Percentiles rank a stretch among this genome's conserved stretches.
Evolutionary conservation across 2,329 filamentous ascomycete species (phyloP).

Genomic region (Nothopassalora personata): DNA sequence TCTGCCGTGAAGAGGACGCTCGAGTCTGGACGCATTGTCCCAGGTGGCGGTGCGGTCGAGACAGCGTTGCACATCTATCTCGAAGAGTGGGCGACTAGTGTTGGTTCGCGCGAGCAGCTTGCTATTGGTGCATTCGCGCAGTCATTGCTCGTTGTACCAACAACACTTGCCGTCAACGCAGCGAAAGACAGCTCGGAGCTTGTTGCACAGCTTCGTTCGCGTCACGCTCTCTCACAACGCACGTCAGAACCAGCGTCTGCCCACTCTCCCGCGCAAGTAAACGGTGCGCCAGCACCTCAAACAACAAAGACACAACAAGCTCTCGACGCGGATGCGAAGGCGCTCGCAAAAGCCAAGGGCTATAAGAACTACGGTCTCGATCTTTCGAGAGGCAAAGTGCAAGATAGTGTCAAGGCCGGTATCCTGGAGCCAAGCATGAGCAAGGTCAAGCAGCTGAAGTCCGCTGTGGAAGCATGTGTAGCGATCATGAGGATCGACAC

Average conservation of each 20-base stretch:
- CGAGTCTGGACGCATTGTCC: conserved; percentile 94
- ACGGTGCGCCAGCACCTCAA: conserved; percentile 20
- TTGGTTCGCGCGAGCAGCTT: conserved; percentile 91
- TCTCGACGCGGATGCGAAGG: conserved; percentile 68
- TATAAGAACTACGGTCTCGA: conserved; percentile 99
- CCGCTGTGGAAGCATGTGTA: conserved; percentile 95
- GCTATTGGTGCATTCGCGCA: conserved; percentile 97
- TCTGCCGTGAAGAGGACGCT: conserved; percentile 96
- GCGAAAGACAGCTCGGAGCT: conserved; percentile 95
- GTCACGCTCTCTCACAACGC: conserved; percentile 90
- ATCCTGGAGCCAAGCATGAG: conserved; percentile 96
- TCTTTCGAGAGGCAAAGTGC: conserved; percentile 79
- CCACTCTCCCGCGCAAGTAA: conserved; percentile 13
- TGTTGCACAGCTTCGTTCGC: conserved; percentile 87
- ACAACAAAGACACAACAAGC: conserved; percentile 20
- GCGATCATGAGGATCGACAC: conserved; percentile 99
- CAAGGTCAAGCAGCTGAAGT: conserved; percentile 97
- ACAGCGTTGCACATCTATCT: conserved; percentile 99
- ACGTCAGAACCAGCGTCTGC: conserved; percentile 68
- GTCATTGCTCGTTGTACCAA: conserved; percentile 87
- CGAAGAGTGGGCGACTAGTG: conserved; percentile 95
- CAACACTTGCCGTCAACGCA: conserved; percentile 93
- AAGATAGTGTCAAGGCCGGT: conserved; percentile 89
- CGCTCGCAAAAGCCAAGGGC: conserved; percentile 84
- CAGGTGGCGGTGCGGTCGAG: conserved; percentile 92